Conservation (phyloP, 2,329 filamentous ascomycete species). For the Hirsutella thompsonii region DNA sequence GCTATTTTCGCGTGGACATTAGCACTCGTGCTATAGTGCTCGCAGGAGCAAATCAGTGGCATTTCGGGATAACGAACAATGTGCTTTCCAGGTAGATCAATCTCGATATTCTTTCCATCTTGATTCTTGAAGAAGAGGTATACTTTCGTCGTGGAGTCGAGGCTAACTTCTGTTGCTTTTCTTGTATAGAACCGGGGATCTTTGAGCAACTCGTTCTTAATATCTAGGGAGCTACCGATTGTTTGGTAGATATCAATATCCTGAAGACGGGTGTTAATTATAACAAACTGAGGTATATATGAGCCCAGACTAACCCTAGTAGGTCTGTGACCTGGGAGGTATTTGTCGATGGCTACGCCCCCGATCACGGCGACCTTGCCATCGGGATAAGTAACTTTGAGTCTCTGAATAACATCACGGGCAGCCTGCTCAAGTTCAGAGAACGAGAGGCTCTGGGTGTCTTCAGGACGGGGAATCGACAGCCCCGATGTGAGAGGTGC, state of each 20-base stretch:
- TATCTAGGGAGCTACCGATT: neutral
- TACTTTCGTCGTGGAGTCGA: too few species aligned
- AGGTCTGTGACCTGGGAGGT: neutral
- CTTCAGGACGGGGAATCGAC: neutral
- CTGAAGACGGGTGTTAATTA: neutral
- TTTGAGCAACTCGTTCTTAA: neutral
- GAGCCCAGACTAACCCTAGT: neutral
- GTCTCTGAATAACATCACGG: neutral
- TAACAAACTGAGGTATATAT: neutral
- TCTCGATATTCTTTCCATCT: neutral
- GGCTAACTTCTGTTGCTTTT: neutral
- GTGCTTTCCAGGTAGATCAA: neutral
- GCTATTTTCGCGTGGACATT: neutral
- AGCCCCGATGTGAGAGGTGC: neutral
- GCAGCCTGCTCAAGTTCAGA: neutral
- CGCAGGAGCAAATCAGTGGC: neutral
- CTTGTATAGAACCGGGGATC: neutral
- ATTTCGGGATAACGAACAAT: neutral
- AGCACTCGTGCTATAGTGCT: neutral
- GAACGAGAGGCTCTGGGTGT: neutral
- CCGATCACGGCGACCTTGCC: neutral
- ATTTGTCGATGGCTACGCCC: neutral
- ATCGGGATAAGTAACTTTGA: neutral
- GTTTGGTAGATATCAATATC: neutral
- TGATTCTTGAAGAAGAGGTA: neutral